Base-by-base conservation (phyloP, 1,139 yeast species). In the Waltiozyma sp. region DNA sequence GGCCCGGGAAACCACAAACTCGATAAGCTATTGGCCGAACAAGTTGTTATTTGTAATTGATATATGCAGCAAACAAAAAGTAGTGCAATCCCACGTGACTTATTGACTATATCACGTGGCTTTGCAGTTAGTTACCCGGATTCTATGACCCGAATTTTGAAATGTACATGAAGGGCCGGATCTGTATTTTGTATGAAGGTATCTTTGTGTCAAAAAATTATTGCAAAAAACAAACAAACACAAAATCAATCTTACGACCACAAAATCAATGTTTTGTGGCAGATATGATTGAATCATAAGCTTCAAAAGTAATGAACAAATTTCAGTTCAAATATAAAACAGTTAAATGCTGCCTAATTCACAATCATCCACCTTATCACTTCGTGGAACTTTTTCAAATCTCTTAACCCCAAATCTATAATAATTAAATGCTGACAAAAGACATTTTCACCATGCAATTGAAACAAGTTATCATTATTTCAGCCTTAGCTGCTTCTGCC, bases 391-490 rank as follows among this genome's bases (percentile, higher is more conserved):
- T 33, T 16, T 13, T 33, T 10, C 36, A 7, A 33, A 4, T 18
- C 18, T 14, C 16, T 16, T 13, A 16, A n/a, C n/a, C 36, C 14
- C 38, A 23, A 11, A 37, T 39, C 4, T n/a, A 5, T 13, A 15
- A 8, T n/a, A 39, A 19, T 39, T 18, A 19, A 13, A 13, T n/a
- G 34, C 16, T 16, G 18, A n/a, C 33, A 24, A 37, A 18, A 19
- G 31, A 38, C 8, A 5, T 52, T 67, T 54, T 60, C 58, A 37
- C 14, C 39, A 56, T 57, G 47, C 36, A 43, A 41, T 46, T 49
- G 40, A 43, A 49, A 31, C 45, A 44, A 47, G 70, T 65, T 37
- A 66, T 64, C 40, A 46, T 51, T 38, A 13, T 46, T 18, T 38
- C 48, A 15, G 43, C 48, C 28, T 31, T 45, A 40, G 69, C 68